Base-by-base conservation (phyloP, 768 basidiomycete species). In the Auriscalpium orientale region DNA sequence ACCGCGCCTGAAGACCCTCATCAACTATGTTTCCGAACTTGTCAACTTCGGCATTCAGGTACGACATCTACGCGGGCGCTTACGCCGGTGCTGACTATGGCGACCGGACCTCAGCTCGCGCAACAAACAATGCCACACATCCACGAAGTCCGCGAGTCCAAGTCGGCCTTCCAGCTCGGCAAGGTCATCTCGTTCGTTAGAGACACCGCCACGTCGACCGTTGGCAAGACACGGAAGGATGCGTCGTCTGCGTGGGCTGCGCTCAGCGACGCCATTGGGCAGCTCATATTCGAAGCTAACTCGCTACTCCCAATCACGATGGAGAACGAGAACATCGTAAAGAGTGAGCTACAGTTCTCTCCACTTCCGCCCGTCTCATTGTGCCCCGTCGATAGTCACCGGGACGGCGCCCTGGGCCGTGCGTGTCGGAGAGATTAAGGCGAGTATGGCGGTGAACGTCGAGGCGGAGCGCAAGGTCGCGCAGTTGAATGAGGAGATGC, bases 31-130 rank as follows among this genome's bases (percentile, higher is more conserved):
- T 1, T 83, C 85, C 1, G 89, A 90, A 58, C 79, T 93, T 10
- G 86, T 93, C 60, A 91, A 95, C 70, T 91, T 95, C 67, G 91
- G 91, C 66, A 89, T 97, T 54, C 88, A 89, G 53, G 92, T 91
- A 58, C 53, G 84, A 67, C 9, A 8, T 20, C 6, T 40, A 15
- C 16, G 22, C 38, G 53, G 50, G 18, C 37, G 33, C 54, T 52
- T 46, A 44, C 43, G 18, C 5, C 13, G 36, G 37, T 46, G 51
- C 15, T 28, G 34, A 18, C 43, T 2, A 20, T 37, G 15, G 59
- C 18, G 57, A 21, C 22, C 51, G n/a, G 16, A 35, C 43, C 56
- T 0, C 52, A 95, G 91, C 81, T 98, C 48, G 94, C 95, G 0
- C 92, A 95, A 76, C 79, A 84, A 66, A 87, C 92, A 36, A 88